These are phyloP conservation scores for Hypoxylon fuscum DNA, from an alignment of 495 filamentous ascomycete genomes.

Conservation along the genomic window DNA sequence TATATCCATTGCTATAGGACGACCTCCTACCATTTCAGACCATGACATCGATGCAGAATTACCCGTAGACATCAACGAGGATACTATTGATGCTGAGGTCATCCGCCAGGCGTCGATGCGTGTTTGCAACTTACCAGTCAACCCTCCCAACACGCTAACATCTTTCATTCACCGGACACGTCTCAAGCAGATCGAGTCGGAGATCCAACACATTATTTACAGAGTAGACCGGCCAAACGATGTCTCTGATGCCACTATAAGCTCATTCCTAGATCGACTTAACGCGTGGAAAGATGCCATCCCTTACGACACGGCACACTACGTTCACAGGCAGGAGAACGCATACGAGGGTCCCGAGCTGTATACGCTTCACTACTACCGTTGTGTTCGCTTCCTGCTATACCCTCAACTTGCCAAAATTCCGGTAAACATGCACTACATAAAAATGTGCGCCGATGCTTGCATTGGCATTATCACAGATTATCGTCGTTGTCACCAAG, in stretches of 20 bases:
- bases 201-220: constrained; percentile 65
- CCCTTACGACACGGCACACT: constrained; percentile 41
- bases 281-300: constrained; percentile 44
- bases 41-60: constrained; percentile 62
- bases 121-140: constrained; percentile 41
- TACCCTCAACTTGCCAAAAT: constrained; percentile 61
- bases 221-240: constrained; percentile 57
- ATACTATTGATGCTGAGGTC: constrained; percentile 53
- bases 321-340: constrained; percentile 57
- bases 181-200: constrained; percentile 63
- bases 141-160: constrained; percentile 55
- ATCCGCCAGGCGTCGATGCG: constrained; percentile 43
- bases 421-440: constrained; percentile 59
- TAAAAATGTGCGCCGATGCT: constrained; percentile 60
- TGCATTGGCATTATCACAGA: constrained; percentile 61
- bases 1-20: constrained; percentile 62
- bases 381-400: constrained; percentile 60
- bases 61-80: constrained; percentile 58
- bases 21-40: constrained; percentile 63
- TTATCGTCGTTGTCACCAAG: constrained; percentile 61
- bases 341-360: constrained; percentile 60
- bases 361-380: constrained; percentile 63
- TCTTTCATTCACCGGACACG: constrained; percentile 60
- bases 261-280: constrained; percentile 39
- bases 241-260: constrained; percentile 38